A percentile compares a stretch with the other conserved stretches of the same genome.
These are phyloP conservation scores for Jamesozyma piceae DNA, from an alignment of 805 yeast genomes.

Conservation along the genomic window DNA sequence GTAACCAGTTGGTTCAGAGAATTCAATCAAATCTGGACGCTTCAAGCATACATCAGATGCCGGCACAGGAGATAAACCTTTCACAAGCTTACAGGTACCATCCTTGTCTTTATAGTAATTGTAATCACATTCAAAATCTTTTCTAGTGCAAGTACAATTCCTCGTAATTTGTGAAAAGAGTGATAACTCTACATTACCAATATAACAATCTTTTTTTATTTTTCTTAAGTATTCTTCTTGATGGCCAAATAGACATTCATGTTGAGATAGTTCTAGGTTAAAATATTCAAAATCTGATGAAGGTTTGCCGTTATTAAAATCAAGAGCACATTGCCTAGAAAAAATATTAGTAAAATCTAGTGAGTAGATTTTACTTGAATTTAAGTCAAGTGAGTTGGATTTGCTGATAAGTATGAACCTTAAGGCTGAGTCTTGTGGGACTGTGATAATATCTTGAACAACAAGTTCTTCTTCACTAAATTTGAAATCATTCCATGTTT, in stretches of 20 bases:
- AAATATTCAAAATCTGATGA: constrained; percentile 54
- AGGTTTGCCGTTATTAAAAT: constrained; percentile 34
- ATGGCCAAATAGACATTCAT: constrained; percentile 64
- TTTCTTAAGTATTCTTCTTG: constrained; percentile 52
- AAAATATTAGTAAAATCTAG: constrained; percentile 50
- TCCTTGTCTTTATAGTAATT: constrained; percentile 62
- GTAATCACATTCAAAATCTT: constrained; percentile 90
- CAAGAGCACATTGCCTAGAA: constrained; percentile 46
- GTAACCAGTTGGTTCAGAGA: constrained; percentile 86
- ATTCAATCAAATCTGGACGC: constrained; percentile 50
- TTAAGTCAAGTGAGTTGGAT: constrained; percentile 38
- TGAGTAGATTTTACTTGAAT: constrained; percentile 38
- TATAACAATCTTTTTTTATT: constrained; percentile 51
- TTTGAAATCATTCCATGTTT: constrained; percentile 57
- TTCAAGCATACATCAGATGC: constrained; percentile 49
- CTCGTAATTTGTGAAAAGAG: constrained; percentile 47
- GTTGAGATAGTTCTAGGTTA: constrained; percentile 47
- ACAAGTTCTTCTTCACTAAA: constrained; percentile 49
- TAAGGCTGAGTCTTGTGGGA: constrained; percentile 83
- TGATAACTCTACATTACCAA: constrained; percentile 50
- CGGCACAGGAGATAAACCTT: constrained; percentile 61
- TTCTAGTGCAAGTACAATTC: constrained; percentile 77
- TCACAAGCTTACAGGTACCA: constrained; percentile 79
- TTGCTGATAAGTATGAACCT: constrained; percentile 59
- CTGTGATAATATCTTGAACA: constrained; percentile 72